Evolutionary conservation across 78 protist genomes (phyloP).

Genomic region (Polysphondylium violaceum): DNA sequence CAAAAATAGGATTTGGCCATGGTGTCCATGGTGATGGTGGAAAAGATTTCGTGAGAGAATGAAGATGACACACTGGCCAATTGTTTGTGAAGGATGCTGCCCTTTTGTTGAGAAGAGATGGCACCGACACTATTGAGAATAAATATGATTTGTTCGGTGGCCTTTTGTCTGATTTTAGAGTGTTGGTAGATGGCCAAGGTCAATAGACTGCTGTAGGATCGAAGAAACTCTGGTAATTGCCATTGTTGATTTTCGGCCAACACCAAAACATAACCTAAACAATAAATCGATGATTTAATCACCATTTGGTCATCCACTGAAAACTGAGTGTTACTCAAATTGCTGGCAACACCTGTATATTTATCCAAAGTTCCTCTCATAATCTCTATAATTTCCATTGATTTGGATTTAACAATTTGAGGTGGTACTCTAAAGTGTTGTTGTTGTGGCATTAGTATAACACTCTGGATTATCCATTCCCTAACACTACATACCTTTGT

Average conservation of each 20-base stretch:
- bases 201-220: conserved; percentile 9
- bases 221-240: neutral
- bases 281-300: conserved; percentile 6
- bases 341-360: neutral
- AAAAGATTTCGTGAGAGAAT: conserved; percentile 26
- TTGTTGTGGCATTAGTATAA: no score
- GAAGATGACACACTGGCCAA: conserved; percentile 1
- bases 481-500: conserved; percentile 10
- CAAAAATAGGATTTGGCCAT: conserved; percentile 16
- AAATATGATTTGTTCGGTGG: conserved; percentile 39
- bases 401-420: conserved; percentile 20
- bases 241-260: conserved; percentile 1
- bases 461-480: no score
- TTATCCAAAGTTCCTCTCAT: neutral
- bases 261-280: conserved; percentile 37
- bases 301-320: neutral
- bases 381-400: neutral
- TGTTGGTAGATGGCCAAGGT: conserved; percentile 16
- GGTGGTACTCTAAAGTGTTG: conserved; percentile 32
- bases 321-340: neutral
- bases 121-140: conserved; percentile 52
- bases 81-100: conserved; percentile 1
- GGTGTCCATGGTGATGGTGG: conserved; percentile 13
- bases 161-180: conserved; percentile 49
- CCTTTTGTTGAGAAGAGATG: neutral